Percentiles rank a stretch among this genome's conserved stretches.
Conservation (phyloP, 352 stramenopile genomes). For the Peronospora tabacina region DNA sequence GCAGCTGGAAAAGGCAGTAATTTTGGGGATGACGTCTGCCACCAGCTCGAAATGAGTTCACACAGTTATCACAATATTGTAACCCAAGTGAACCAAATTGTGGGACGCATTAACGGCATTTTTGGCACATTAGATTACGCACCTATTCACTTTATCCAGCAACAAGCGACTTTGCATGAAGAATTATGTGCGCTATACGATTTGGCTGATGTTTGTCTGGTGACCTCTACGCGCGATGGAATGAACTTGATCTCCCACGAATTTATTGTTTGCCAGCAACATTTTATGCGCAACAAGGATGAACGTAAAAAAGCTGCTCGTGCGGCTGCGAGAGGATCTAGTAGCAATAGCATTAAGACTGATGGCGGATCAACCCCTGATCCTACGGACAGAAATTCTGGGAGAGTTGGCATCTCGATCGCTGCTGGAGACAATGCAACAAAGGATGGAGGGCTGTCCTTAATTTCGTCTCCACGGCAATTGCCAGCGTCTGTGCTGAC, state of each 20-base stretch:
- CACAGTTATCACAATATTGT: constrained; percentile 62
- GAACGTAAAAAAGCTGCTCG: constrained; percentile 46
- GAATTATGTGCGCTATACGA: constrained; percentile 87
- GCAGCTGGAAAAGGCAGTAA: constrained; percentile 22
- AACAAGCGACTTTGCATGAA: constrained; percentile 64
- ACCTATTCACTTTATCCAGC: constrained; percentile 89
- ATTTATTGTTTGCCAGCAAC: constrained; percentile 84
- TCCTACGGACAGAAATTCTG: background rate
- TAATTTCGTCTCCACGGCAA: constrained; percentile 22
- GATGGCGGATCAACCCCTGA: background rate
- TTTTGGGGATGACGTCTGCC: constrained; percentile 31
- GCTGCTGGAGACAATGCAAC: background rate
- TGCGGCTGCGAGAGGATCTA: constrained; percentile 14
- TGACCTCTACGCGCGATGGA: constrained; percentile 83
- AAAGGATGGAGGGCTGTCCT: constrained; percentile 19
- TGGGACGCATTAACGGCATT: constrained; percentile 84
- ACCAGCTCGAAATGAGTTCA: constrained; percentile 76
- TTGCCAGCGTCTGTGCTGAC: constrained; percentile 40
- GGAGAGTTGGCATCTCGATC: background rate
- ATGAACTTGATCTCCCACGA: constrained; percentile 89
- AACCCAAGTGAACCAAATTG: constrained; percentile 82
- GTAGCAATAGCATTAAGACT: constrained; percentile 2
- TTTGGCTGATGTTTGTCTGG: constrained; percentile 81
- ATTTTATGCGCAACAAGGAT: constrained; percentile 75
- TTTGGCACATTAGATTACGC: constrained; percentile 84